Base-by-base conservation (phyloP, 169 alveolate genomes). In the Eimeria tenella region DNA sequence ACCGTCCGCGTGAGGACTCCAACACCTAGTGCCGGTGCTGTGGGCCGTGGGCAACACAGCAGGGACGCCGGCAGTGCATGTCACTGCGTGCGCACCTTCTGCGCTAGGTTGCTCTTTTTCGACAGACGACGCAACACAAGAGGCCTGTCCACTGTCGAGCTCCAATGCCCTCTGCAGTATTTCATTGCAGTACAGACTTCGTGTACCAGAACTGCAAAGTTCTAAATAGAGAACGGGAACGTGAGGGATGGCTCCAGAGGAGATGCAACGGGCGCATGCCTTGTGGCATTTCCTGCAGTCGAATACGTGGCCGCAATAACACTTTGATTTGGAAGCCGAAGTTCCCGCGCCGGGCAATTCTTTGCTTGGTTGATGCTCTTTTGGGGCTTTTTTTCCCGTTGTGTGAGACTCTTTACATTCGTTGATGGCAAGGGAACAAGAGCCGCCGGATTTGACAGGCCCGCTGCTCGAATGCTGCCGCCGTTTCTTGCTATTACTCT, bases 161-260 rank as follows among this genome's bases (percentile, higher is more conserved):
- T 84, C 82, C 70, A 84, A 55, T 2, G 62, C 50, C 52, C 52
- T 60, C 68, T 84, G 92, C 63, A 84, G 79, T 62, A 84, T 58
- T 5, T 49, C 70, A 11, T 68, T 84, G 92, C 79, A 84, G 53
- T 84, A 21, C 19, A 84, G 56, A 49, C 19, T 31, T 17, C 17
- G 7, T 31, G 60, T 79, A 42, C 31, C 63, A 62, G 62, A 25
- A 56, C 62, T 60, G 6, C 42, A 79, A 23, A 84, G 92, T 79
- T 84, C 92, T 62, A 84, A 42, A 65, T 31, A 84, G 15, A 84
- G 81, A 52, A 84, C 81, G 10, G 92, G 81, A 31, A 84, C 92
- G n/a, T 62, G 58, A 82, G 19, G 75, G 58, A 25, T 42, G 25
- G 8, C 75, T 17, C 62, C 58, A 55, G 90, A 56, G 56, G 73